These are phyloP conservation scores for Bipolaris sorokiniana DNA, from an alignment of 2,329 filamentous ascomycete species.

Conservation along the genomic window DNA sequence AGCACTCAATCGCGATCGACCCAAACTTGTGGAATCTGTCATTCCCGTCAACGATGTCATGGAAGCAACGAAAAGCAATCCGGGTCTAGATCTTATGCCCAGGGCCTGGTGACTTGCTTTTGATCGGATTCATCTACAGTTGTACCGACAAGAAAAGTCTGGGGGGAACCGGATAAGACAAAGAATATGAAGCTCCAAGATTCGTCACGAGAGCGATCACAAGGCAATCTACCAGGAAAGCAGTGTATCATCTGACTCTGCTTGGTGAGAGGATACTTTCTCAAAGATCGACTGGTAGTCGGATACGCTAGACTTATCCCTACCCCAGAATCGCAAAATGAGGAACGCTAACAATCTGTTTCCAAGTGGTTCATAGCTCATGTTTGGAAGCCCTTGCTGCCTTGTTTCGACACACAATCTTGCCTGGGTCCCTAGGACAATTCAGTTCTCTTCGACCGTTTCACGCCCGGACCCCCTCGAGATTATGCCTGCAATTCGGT, in stretches of 20 bases:
- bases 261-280: too few species aligned
- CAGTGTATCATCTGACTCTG: background rate
- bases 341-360: background rate
- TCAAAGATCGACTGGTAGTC: background rate
- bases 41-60: background rate
- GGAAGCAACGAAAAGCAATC: slow-evolving; percentile 1
- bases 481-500: background rate
- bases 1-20: background rate
- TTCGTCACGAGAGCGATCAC: background rate
- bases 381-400: background rate
- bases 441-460: background rate
- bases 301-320: background rate
- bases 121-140: background rate
- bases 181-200: background rate
- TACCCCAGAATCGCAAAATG: background rate
- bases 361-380: background rate
- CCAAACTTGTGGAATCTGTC: background rate
- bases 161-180: background rate
- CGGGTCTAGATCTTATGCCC: background rate
- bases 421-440: background rate
- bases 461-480: background rate
- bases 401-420: background rate
- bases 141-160: background rate
- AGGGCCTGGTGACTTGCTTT: background rate
- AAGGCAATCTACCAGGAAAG: background rate